Evolutionary conservation across 73 alveolate genomes (phyloP).

Genomic region (Paramecium octaurelia): DNA sequence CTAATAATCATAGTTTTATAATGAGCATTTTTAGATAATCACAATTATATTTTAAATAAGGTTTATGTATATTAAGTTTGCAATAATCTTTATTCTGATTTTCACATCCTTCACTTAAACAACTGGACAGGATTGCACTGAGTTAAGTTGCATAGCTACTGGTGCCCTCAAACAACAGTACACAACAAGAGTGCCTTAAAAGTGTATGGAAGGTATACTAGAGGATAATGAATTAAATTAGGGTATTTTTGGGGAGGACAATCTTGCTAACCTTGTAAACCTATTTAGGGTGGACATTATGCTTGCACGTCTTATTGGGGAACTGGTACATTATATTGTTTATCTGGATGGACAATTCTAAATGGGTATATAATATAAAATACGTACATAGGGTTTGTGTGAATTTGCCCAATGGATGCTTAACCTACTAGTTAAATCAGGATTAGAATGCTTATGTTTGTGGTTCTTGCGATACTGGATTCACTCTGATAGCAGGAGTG

Average conservation of each 20-base stretch:
- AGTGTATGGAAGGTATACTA: neutral
- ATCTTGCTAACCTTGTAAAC: neutral
- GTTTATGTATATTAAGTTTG: neutral
- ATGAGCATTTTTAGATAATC: neutral
- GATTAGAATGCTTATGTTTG: neutral
- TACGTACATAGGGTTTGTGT: neutral
- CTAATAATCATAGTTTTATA: neutral
- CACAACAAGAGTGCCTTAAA: neutral
- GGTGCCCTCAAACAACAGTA: neutral
- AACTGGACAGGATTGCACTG: neutral
- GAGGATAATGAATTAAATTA: neutral
- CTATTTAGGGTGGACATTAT: neutral
- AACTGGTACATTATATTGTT: neutral
- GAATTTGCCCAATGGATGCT: neutral
- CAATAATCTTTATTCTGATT: neutral
- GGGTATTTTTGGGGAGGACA: neutral
- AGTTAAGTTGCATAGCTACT: neutral
- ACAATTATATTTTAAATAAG: neutral
- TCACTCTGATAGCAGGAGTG: neutral
- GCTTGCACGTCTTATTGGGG: neutral
- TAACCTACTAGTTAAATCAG: neutral
- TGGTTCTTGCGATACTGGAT: neutral
- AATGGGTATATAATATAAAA: neutral
- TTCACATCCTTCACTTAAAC: neutral
- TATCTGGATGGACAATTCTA: neutral